Evolutionary conservation across 805 yeast species (phyloP).

Genomic region (Teunomyces aglyptinius): DNA sequence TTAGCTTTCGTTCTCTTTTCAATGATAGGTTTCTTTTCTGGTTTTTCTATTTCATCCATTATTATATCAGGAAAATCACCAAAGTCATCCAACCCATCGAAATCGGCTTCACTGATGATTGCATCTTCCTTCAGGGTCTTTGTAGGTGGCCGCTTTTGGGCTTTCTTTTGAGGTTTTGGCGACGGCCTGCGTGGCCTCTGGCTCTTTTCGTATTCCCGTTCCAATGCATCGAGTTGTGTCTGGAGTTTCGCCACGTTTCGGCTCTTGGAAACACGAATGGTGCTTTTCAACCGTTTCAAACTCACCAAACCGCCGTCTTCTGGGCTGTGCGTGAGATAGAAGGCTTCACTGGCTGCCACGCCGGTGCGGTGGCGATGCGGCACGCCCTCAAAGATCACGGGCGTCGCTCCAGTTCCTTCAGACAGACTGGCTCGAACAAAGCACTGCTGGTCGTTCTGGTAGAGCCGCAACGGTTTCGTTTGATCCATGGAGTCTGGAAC

Average conservation of each 20-base stretch:
- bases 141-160: background rate
- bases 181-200: background rate
- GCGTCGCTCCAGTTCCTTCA: slow-evolving; percentile 16
- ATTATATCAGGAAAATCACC: slow-evolving; percentile 14
- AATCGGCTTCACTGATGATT: slow-evolving; percentile 36
- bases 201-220: slow-evolving; percentile 7
- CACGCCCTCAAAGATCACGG: slow-evolving; percentile 39
- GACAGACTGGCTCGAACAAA: slow-evolving; percentile 30
- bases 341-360: slow-evolving; percentile 22
- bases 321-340: slow-evolving; percentile 26
- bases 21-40: slow-evolving; percentile 7
- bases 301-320: slow-evolving; percentile 13
- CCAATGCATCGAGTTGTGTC: slow-evolving; percentile 23
- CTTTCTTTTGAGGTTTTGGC: background rate
- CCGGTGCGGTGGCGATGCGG: slow-evolving; percentile 23
- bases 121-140: background rate
- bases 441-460: slow-evolving; percentile 33
- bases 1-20: slow-evolving; percentile 1
- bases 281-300: slow-evolving; percentile 27
- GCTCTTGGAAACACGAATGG: slow-evolving; percentile 38
- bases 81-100: slow-evolving; percentile 30
- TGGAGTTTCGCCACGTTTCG: slow-evolving; percentile 32
- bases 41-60: slow-evolving; percentile 7
- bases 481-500: slow-evolving; percentile 43
- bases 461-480: slow-evolving; percentile 28